These are phyloP conservation scores for Claviceps pazoutovae DNA, from an alignment of 2,329 filamentous ascomycete genomes.

Conservation along the genomic window DNA sequence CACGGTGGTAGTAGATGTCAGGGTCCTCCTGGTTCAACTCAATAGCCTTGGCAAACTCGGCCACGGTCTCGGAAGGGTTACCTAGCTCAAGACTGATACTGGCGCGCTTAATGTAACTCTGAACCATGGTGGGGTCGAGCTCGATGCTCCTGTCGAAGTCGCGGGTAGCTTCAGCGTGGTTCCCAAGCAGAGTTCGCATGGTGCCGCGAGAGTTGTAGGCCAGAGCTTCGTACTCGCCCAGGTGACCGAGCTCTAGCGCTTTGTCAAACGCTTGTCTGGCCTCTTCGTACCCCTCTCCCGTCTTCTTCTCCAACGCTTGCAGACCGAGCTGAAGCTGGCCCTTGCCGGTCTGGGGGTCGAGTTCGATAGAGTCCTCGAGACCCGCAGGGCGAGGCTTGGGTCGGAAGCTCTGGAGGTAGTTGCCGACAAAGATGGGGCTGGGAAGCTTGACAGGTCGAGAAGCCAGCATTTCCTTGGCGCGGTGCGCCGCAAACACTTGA, in stretches of 20 bases:
- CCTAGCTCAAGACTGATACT: slow-evolving; percentile 95
- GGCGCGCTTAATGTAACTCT: slow-evolving; percentile 97
- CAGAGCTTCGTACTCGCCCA: slow-evolving; percentile 73
- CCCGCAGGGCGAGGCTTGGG: slow-evolving; percentile 65
- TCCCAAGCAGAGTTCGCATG: slow-evolving; percentile 83
- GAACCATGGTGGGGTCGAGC: slow-evolving; percentile 72
- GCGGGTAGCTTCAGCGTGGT: slow-evolving; percentile 65
- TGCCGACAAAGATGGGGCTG: slow-evolving; percentile 91
- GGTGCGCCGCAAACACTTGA: slow-evolving; percentile 92
- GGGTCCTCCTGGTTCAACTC: slow-evolving; percentile 77
- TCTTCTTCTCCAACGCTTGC: slow-evolving; percentile 69
- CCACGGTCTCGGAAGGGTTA: slow-evolving; percentile 71
- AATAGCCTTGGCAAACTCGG: slow-evolving; percentile 77
- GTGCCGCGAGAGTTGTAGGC: slow-evolving; percentile 96
- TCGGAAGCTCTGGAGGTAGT: slow-evolving; percentile 98
- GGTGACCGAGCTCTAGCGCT: slow-evolving; percentile 66
- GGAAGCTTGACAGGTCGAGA: slow-evolving; percentile 81
- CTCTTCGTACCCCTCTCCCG: slow-evolving; percentile 81
- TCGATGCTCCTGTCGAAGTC: slow-evolving; percentile 91
- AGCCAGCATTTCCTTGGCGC: slow-evolving; percentile 77
- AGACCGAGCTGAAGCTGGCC: slow-evolving; percentile 78
- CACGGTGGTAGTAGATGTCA: slow-evolving; percentile 98
- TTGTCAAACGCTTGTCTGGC: slow-evolving; percentile 76
- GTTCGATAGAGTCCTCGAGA: slow-evolving; percentile 66
- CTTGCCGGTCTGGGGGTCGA: slow-evolving; percentile 65